Base-by-base conservation (phyloP, 2,329 filamentous ascomycete genomes). In the Drechmeria coniospora region DNA sequence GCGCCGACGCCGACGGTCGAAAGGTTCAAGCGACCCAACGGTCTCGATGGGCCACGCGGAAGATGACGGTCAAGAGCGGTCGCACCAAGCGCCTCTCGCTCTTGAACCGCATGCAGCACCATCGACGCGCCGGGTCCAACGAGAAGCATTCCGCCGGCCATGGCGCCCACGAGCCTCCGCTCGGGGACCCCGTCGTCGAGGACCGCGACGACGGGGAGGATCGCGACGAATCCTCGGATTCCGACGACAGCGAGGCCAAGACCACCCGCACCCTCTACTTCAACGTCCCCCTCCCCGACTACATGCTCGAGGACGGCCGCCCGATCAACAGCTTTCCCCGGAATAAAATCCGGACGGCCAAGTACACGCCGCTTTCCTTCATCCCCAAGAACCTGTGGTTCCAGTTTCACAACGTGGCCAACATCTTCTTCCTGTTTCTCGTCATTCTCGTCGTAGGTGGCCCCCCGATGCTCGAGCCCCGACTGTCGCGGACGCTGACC, bases 321-420 rank as follows among this genome's bases (percentile, higher is more conserved):
- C 79, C 84, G 3, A 51, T 61, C 29, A 63, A 69, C 32, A 61
- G 69, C 14, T 98, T 78, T 52, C 68, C 80, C 26, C 68, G 87
- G 40, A 98, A 98, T 63, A 98, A 98, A 65, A 93, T 98, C 51
- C 71, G 92, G 42, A 98, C 90, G 3, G 82, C 90, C 33, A 98
- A 95, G 57, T 98, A 98, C 54, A 98, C 90, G 6, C 79, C 92
- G 7, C 55, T 98, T 37, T 92, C 81, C 34, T 98, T 98, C 55
- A 54, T 98, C 16, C 90, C 90, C 10, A 95, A 95, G 61, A 95
- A 98, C 55, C 50, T 98, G 46, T 98, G 78, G 74, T 82, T 92
- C 39, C 92, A 98, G 54, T 95, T 98, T 49, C 87, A 98, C 57
- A 95, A 95, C 48, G 79, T 98, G 45, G 90, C 90, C 47, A 98